These are phyloP conservation scores for Zygoascus flipseniorum DNA, from an alignment of 805 yeast species.

Conservation along the genomic window DNA sequence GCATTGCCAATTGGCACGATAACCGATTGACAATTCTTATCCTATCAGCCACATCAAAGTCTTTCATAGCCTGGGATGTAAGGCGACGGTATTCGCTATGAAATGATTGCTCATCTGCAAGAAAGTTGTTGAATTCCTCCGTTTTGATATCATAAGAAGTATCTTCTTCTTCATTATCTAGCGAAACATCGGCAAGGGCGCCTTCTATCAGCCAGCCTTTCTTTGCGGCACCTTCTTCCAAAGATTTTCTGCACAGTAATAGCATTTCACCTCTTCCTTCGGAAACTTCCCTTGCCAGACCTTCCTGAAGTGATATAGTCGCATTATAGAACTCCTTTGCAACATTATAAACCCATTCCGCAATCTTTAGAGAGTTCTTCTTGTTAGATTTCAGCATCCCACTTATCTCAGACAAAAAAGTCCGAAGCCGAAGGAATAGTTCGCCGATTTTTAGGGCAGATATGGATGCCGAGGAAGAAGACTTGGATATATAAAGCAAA, in stretches of 20 bases:
- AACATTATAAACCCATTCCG: constrained; percentile 30
- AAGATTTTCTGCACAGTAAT: constrained; percentile 32
- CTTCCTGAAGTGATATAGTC: constrained; percentile 22
- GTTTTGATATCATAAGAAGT: constrained; percentile 13
- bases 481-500: constrained; percentile 23
- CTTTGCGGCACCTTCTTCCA: constrained; percentile 23
- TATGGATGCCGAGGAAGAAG: constrained; percentile 19
- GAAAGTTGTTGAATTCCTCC: constrained; percentile 16
- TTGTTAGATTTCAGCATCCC: constrained; percentile 18
- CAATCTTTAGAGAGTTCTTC: constrained; percentile 16
- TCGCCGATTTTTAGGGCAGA: constrained; percentile 19
- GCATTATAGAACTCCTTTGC: constrained; percentile 35
- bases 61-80: constrained; percentile 49
- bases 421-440: constrained; percentile 25
- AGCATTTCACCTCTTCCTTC: constrained; percentile 36
- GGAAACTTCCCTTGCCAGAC: constrained; percentile 27
- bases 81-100: constrained; percentile 37
- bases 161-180: constrained; percentile 12
- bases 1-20: constrained; percentile 68
- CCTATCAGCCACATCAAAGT: constrained; percentile 44
- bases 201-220: constrained; percentile 26
- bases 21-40: constrained; percentile 63
- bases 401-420: constrained; percentile 36
- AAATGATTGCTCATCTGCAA: constrained; percentile 32
- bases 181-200: constrained; percentile 21